These are phyloP conservation scores for Arachnomyces sp. DNA, from an alignment of 2,329 filamentous ascomycete genomes.

Conservation along the genomic window DNA sequence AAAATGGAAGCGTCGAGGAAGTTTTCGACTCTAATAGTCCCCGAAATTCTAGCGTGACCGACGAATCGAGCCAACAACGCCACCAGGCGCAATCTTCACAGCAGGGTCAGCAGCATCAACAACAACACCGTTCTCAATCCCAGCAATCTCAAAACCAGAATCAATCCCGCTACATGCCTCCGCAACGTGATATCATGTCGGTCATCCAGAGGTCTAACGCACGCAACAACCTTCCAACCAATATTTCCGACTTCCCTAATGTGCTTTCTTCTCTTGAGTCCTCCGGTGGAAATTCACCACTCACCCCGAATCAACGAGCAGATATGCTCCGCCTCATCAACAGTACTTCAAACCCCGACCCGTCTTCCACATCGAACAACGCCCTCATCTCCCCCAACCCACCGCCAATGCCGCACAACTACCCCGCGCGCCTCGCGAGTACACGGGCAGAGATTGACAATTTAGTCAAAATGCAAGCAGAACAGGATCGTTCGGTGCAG, in stretches of 20 bases:
- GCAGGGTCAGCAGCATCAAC: constrained; percentile 7
- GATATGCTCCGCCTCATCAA: constrained; percentile 42
- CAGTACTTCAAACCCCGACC: constrained; percentile 28
- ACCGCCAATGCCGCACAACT: constrained; percentile 45
- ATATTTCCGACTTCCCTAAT: constrained; percentile 35
- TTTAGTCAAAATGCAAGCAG: constrained; percentile 66
- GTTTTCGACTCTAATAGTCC: constrained; percentile 34
- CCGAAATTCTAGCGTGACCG: constrained; percentile 12
- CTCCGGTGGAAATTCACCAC: constrained; percentile 34
- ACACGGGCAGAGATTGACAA: constrained; percentile 70
- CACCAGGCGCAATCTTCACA: constrained; percentile 1
- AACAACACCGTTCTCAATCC: constrained; percentile 7
- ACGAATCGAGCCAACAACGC: background rate
- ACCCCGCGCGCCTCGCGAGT: constrained; percentile 45
- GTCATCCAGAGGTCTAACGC: constrained; percentile 41
- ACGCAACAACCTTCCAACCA: constrained; percentile 30
- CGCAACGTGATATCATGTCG: constrained; percentile 41
- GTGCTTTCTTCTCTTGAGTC: constrained; percentile 38
- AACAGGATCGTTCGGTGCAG: constrained; percentile 69
- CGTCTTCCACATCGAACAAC: constrained; percentile 40
- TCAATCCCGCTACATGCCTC: constrained; percentile 8
- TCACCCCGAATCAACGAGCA: constrained; percentile 38
- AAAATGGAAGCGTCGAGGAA: constrained; percentile 35
- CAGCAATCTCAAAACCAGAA: constrained; percentile 11
- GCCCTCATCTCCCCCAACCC: constrained; percentile 49